phyloP scores from a whole-genome alignment of 1,284 basidiomycete species.

The Pseudomicrostroma phylloplanum region DNA sequence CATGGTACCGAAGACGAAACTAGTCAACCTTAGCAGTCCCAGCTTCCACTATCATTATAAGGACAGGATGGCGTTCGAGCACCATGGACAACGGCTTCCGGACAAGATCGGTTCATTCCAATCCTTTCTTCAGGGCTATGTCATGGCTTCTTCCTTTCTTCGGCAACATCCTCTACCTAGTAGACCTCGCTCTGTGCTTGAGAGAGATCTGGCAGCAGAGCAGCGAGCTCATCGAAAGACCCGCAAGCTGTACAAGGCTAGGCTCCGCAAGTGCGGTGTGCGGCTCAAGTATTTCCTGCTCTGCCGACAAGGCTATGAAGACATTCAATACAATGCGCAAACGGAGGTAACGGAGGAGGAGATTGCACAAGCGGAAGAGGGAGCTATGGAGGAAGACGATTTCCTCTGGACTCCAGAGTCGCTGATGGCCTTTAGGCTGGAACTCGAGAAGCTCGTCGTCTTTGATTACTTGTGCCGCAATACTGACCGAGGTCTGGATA shows the following conservation, averaged over 20 bases:
- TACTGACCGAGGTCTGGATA: constrained; percentile 57
- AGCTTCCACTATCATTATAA: constrained; percentile 43
- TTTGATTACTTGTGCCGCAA: constrained; percentile 81
- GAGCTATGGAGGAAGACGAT: constrained; percentile 15
- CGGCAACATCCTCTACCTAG: constrained; percentile 81
- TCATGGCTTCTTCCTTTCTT: constrained; percentile 80
- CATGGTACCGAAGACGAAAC: constrained; percentile 78
- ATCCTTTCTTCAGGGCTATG: constrained; percentile 74
- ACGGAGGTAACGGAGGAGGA: constrained; percentile 13
- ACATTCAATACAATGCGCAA: constrained; percentile 30
- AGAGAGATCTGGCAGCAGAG: constrained; percentile 70
- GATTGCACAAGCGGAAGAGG: constrained; percentile 5
- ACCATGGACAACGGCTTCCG: constrained; percentile 22
- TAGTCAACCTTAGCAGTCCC: constrained; percentile 67
- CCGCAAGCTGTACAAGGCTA: constrained; percentile 33
- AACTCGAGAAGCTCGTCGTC: constrained; percentile 67
- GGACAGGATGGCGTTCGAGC: constrained; percentile 35
- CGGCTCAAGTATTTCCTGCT: constrained; percentile 39
- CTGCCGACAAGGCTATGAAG: constrained; percentile 65
- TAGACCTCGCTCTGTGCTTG: constrained; percentile 60
- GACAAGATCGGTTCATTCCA: constrained; percentile 74
- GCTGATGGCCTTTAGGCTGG: constrained; percentile 73
- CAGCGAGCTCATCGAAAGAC: constrained; percentile 53
- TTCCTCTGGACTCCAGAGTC: constrained; percentile 75
- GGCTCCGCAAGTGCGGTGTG: constrained; percentile 36